Conservation (phyloP, 2,329 filamentous ascomycete species). For the Sporothrix schenckii region DNA sequence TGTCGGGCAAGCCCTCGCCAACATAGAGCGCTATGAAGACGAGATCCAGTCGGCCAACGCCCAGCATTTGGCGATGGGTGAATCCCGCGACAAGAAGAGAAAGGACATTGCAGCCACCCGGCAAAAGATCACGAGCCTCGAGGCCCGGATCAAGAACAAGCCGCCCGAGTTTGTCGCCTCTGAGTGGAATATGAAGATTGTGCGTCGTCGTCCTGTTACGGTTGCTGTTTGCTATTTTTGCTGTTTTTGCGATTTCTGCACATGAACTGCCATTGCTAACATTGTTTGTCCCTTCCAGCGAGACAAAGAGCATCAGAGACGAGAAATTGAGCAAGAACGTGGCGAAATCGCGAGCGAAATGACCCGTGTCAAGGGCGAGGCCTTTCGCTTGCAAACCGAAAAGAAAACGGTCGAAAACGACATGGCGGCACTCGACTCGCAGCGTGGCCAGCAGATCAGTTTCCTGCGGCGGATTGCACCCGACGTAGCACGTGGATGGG, state of each 20-base stretch:
- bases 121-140: constrained; percentile 63
- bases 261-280: constrained; percentile 35
- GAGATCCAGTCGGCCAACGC: constrained; percentile 53
- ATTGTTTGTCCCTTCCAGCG: constrained; percentile 49
- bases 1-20: constrained; percentile 50
- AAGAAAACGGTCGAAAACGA: constrained; percentile 42
- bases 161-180: constrained; percentile 69
- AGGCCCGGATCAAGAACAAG: constrained; percentile 63
- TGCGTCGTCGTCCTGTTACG: constrained; percentile 48
- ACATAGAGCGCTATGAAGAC: constrained; percentile 47
- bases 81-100: constrained; percentile 54
- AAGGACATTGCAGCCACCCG: constrained; percentile 55
- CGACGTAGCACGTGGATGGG: constrained; percentile 72
- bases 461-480: constrained; percentile 63
- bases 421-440: constrained; percentile 64
- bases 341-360: constrained; percentile 42
- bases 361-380: constrained; percentile 32
- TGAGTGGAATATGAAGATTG: constrained; percentile 73
- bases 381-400: constrained; percentile 14
- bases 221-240: no score
- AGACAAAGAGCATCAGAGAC: constrained; percentile 59
- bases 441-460: constrained; percentile 71
- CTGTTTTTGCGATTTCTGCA: neutral
- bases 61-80: constrained; percentile 57
- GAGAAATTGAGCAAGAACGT: constrained; percentile 54